Conservation (phyloP, 2,329 filamentous ascomycete genomes). For the Diaporthe sp. region DNA sequence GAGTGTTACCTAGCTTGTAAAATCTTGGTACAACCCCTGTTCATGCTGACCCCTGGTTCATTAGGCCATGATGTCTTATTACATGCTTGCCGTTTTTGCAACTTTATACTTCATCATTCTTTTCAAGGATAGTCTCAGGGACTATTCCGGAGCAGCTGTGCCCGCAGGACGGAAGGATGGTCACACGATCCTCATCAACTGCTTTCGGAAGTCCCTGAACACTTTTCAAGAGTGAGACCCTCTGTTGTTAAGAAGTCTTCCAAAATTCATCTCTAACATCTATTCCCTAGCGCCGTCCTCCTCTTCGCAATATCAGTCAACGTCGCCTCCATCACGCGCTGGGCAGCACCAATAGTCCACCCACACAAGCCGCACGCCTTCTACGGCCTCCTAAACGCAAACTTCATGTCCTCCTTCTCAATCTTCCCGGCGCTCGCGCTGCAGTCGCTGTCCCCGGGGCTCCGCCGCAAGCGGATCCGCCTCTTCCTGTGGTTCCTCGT, state of each 20-base stretch:
- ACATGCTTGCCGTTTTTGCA: constrained; percentile 31
- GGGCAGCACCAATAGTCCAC: constrained; percentile 23
- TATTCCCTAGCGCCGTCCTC: constrained; percentile 15
- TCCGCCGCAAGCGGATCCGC: constrained; percentile 36
- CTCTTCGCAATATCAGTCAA: constrained; percentile 35
- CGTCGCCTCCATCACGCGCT: constrained; percentile 31
- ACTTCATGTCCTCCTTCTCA: constrained; percentile 31
- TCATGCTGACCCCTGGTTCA: not conserved
- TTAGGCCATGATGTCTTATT: constrained; percentile 33
- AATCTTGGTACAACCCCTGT: not conserved
- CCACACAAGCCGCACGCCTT: constrained; percentile 30
- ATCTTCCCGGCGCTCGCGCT: constrained; percentile 32
- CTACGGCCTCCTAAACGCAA: constrained; percentile 31
- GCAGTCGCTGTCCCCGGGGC: constrained; percentile 33
- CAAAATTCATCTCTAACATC: not conserved
- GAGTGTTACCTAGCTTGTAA: not conserved
- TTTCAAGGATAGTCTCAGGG: constrained; percentile 14
- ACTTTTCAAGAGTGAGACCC: constrained; percentile 5
- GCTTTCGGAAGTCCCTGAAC: constrained; percentile 7
- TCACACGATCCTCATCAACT: constrained; percentile 14
- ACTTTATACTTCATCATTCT: constrained; percentile 34
- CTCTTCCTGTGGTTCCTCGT: constrained; percentile 38
- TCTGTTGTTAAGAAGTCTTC: not conserved
- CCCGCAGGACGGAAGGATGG: constrained; percentile 15
- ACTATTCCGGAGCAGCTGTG: constrained; percentile 9